Conservation (phyloP, 352 stramenopile genomes). For the Phytophthora palmivora region DNA sequence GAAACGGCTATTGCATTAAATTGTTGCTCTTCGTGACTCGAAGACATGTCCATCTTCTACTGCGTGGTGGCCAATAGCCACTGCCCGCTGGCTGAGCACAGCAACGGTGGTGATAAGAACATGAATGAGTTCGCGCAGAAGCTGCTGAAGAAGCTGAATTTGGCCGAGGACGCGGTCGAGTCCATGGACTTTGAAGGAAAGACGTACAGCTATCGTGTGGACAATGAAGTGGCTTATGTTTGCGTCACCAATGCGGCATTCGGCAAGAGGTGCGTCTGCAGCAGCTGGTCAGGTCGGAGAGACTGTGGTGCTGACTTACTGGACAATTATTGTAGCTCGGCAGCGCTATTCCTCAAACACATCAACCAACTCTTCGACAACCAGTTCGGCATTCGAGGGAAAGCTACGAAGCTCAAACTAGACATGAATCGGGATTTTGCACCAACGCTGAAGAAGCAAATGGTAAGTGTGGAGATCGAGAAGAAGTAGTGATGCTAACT, state of each 20-base stretch:
- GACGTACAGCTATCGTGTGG: conserved; percentile 88
- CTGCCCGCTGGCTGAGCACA: conserved; percentile 83
- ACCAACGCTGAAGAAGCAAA: conserved; percentile 85
- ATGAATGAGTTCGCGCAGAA: conserved; percentile 89
- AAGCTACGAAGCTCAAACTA: conserved; percentile 88
- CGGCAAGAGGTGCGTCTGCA: conserved; percentile 66
- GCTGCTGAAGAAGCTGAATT: conserved; percentile 88
- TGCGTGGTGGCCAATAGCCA: conserved; percentile 86
- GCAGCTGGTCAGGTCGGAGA: background rate
- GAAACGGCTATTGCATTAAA: too few species aligned
- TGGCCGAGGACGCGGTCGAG: conserved; percentile 74
- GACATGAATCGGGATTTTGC: conserved; percentile 90
- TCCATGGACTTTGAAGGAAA: conserved; percentile 84
- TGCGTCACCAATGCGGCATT: conserved; percentile 84
- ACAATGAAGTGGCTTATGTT: conserved; percentile 86
- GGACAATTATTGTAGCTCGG: conserved; percentile 46
- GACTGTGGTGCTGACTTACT: conserved; percentile 8
- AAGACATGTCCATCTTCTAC: conserved; percentile 87
- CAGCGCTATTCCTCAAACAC: conserved; percentile 84
- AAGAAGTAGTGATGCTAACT: conserved; percentile 10
- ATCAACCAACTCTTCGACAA: conserved; percentile 89
- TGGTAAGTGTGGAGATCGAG: conserved; percentile 47
- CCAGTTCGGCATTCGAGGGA: conserved; percentile 87
- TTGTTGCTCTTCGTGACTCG: background rate
- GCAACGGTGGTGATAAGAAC: conserved; percentile 84